Percentiles rank a stretch among this genome's conserved stretches.
These are phyloP conservation scores for Thuja plicata DNA, from an alignment of 83 land plant species.

Conservation along the genomic window DNA sequence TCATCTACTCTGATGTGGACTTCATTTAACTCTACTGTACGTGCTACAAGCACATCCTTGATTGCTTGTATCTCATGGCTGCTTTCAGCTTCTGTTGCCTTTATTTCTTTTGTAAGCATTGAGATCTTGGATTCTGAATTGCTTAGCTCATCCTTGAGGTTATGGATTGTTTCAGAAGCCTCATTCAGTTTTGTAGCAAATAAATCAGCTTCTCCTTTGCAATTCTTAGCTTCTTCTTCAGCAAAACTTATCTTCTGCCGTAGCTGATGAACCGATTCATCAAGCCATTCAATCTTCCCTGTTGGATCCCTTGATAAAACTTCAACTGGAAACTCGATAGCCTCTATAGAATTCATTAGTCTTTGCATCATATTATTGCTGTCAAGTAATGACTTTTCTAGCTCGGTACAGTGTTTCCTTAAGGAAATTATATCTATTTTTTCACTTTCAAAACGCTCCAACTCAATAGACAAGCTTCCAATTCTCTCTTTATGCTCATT, in stretches of 20 bases:
- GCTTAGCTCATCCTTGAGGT: conserved; percentile 39
- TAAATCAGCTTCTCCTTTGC: conserved; percentile 35
- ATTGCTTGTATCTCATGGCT: conserved; percentile 30
- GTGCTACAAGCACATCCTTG: conserved; percentile 45
- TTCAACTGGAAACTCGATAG: conserved; percentile 29
- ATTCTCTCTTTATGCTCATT: conserved; percentile 37
- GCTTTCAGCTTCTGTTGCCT: conserved; percentile 20
- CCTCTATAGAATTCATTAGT: conserved; percentile 36
- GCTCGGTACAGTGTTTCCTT: conserved; percentile 32
- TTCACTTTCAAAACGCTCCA: conserved; percentile 36
- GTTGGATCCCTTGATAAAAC: conserved; percentile 48
- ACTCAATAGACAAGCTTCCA: conserved; percentile 24
- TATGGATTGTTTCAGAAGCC: conserved; percentile 33
- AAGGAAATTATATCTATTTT: conserved; percentile 45
- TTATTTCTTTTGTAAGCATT: conserved; percentile 29
- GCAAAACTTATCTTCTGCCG: conserved; percentile 25
- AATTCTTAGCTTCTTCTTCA: conserved; percentile 47
- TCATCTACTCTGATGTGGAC: conserved; percentile 31
- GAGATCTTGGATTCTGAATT: conserved; percentile 32
- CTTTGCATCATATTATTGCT: conserved; percentile 33
- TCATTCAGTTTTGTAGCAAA: conserved; percentile 39
- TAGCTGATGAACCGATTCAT: conserved; percentile 25
- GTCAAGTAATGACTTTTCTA: conserved; percentile 43
- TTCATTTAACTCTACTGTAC: conserved; percentile 48
- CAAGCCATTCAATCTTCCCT: conserved; percentile 64